phyloP scores from a whole-genome alignment of 768 basidiomycete genomes.

The Leccinum longicurvipes region DNA sequence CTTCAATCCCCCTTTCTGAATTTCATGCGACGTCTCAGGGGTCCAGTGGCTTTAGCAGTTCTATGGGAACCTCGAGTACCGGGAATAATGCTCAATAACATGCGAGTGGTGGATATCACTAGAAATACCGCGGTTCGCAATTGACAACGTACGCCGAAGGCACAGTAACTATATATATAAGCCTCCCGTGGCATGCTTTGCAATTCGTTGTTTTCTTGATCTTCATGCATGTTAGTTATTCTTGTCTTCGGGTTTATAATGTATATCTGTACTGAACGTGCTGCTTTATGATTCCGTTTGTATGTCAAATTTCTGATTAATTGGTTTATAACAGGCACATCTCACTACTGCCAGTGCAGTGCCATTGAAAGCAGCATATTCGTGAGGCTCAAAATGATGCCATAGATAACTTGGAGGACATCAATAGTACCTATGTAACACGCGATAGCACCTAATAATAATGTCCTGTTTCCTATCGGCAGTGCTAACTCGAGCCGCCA shows the following conservation, averaged over 20 bases:
- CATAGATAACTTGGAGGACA: background rate
- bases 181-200: background rate
- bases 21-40: constrained; percentile 4
- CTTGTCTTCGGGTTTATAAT: background rate
- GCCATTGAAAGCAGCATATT: background rate
- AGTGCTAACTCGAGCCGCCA: background rate
- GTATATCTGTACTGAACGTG: background rate
- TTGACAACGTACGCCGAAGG: background rate
- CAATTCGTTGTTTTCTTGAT: background rate
- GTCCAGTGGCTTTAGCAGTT: constrained; percentile 1
- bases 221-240: background rate
- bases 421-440: too few relatives aligned
- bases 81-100: background rate
- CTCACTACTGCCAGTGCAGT: background rate
- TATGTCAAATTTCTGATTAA: background rate
- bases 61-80: background rate
- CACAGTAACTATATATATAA: background rate
- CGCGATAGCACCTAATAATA: too few relatives aligned
- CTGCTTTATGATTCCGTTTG: background rate
- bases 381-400: background rate
- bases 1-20: constrained; percentile 2
- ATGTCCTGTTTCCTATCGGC: background rate
- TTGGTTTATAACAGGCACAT: background rate
- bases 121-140: background rate
- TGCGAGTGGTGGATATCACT: background rate